Evolutionary conservation across 495 filamentous ascomycete genomes (phyloP), one percentile per base, ranked within the genome.

Genomic region (Neurospora tetraspora): DNA sequence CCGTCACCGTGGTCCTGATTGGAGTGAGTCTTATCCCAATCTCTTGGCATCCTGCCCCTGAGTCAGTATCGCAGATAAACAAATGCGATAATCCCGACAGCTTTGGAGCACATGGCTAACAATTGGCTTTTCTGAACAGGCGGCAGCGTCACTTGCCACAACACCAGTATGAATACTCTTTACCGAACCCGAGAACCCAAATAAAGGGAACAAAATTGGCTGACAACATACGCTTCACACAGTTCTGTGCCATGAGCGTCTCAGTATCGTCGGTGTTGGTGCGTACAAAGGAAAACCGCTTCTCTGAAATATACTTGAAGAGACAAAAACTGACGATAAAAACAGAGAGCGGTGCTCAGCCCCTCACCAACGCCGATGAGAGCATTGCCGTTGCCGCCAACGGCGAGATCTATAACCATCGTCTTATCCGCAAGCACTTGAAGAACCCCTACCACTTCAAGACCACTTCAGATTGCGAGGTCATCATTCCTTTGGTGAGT

Each of bases 351-450:
- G 96, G 96, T 78, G 96, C 96, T 45, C 96, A 99, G 83, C 96
- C 96, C 69, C 88, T 99, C 68, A 90, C 96, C 82, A 98, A 92
- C 86, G 90, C 94, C 70, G 94, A 97, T 79, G 91, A 89, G 71
- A 91, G 88, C 74, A 90, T 99, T 75, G 90, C 94, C 72, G 88
- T 99, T 69, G 96, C 96, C 73, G 96, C 98, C 90, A 99, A 99
- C 83, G 96, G 96, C 83, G 96, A 99, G 83, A 99, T 99, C 81
- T 99, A 99, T 87, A 99, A 99, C 89, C 96, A 99, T 84, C 90
- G 94, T 74, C 88, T 97, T 76, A 85, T 99, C 76, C 90, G 96
- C 75, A 98, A 97, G 83, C 85, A 83, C 73, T 82, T 98, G 78
- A 92, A 92, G 82, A 84, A 83, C 31, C 88, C 91, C 34, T 95